A percentile compares a stretch with the other conserved stretches of the same genome.
Evolutionary conservation across 345 rosid species (phyloP).

Genomic region (Eucalyptus curtisii): DNA sequence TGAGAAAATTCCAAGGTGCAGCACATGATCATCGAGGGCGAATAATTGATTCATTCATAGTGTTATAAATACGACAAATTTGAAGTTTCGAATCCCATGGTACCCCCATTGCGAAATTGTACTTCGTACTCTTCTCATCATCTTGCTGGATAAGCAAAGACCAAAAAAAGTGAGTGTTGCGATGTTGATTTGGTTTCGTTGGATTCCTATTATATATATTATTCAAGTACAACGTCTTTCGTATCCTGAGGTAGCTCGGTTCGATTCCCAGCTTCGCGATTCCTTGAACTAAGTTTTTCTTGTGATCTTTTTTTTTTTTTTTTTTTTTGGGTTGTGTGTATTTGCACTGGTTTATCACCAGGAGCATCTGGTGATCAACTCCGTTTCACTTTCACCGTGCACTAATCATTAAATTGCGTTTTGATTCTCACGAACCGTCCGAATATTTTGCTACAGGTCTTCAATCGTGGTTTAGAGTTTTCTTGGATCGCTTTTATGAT

Average conservation of each 20-base stretch:
- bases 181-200: too few relatives aligned
- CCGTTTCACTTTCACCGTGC: neutral
- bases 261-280: neutral
- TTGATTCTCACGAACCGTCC: neutral
- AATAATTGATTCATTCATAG: too few relatives aligned
- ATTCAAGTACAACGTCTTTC: accelerated
- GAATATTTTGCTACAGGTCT: neutral
- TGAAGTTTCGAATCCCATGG: too few relatives aligned
- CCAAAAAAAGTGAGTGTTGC: too few relatives aligned
- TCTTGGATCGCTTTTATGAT: neutral
- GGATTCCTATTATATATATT: too few relatives aligned
- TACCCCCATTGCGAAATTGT: too few relatives aligned
- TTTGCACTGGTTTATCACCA: neutral
- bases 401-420: neutral
- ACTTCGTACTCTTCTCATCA: neutral
- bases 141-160: neutral
- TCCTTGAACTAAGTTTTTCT: neutral
- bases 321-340: neutral
- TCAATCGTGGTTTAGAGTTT: neutral
- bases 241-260: neutral
- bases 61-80: too few relatives aligned
- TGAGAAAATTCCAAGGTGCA: too few relatives aligned
- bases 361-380: neutral
- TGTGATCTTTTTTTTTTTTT: neutral
- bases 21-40: too few relatives aligned